Evolutionary conservation across 1,139 yeast genomes (phyloP), one percentile per base, ranked within the genome.

Genomic region (Entelexis paramagnoliae): DNA sequence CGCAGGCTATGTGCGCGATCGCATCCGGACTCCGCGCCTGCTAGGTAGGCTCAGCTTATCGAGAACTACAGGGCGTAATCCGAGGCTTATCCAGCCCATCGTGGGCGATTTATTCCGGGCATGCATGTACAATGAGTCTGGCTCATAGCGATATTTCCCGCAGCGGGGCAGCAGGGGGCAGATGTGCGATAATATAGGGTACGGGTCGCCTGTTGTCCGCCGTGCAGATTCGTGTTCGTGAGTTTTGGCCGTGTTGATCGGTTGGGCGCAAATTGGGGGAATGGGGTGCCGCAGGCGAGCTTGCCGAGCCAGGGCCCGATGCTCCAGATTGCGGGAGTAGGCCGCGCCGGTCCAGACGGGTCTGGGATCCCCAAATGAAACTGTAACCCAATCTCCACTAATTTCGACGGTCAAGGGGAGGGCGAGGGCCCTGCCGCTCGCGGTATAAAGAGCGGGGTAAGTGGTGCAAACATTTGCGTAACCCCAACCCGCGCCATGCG

Each of bases 161-260:
- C 14, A 19, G 45, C 19, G 45, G 34, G 45, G 34, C 11, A 16
- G 16, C 11, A 7, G 26, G 8, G 7, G 16, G 24, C 30, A 13
- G 3, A 9, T 14, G 47, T 5, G 30, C 47, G 47, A 44, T 44
- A 44, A 44, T 44, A n/a, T 13, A 8, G 47, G 47, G 47, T 17
- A 69, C 54, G 93, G 85, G 65, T 72, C 3, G 34, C 13, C 19
- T 16, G 20, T 10, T 26, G 19, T 16, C 32, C 22, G 42, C 42
- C 42, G 42, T 39, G 42, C 42, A 26, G 29, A 19, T 17, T 17
- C 20, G 5, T 36, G 41, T 22, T 22, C 28, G 26, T 11, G 19
- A 14, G 26, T 11, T 10, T 22, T 3, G 19, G 17, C 13, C 17
- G 41, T 5, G 28, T 10, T 22, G 41, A 36, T 36, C 41, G 41